These are phyloP conservation scores for Zygotorulaspora mrakii DNA, from an alignment of 1,139 yeast species.

Conservation along the genomic window DNA sequence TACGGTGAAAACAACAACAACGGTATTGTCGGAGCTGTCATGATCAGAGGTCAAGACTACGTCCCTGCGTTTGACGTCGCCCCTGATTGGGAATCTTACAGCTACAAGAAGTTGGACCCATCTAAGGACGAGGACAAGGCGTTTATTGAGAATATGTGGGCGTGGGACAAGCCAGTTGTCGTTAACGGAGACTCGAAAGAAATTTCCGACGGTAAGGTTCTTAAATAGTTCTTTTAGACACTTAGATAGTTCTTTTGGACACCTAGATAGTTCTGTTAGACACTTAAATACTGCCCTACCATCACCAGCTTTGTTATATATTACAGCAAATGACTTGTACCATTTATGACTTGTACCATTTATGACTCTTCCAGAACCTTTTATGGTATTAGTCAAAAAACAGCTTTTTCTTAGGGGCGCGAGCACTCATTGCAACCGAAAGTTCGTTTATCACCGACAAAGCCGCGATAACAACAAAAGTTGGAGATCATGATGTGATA, in stretches of 20 bases:
- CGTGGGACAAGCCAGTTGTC: constrained; percentile 77
- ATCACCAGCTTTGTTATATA: too few relatives aligned
- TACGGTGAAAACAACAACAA: constrained; percentile 98
- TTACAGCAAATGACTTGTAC: too few relatives aligned
- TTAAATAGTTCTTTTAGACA: constrained; percentile 56
- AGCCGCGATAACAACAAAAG: not conserved
- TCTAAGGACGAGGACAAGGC: constrained; percentile 64
- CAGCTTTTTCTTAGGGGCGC: not conserved
- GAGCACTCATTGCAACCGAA: not conserved
- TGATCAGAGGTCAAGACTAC: constrained; percentile 91
- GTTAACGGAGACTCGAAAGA: constrained; percentile 63
- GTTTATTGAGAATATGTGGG: constrained; percentile 71
- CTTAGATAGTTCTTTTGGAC: too few relatives aligned
- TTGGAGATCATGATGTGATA: not conserved
- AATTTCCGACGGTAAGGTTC: constrained; percentile 79
- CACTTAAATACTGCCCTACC: too few relatives aligned
- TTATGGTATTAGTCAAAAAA: not conserved
- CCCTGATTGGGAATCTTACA: constrained; percentile 96
- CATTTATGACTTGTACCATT: too few relatives aligned
- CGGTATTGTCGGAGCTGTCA: constrained; percentile 93
- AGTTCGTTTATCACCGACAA: not conserved
- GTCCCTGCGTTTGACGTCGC: constrained; percentile 96
- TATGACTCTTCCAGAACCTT: too few relatives aligned
- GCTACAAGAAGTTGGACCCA: constrained; percentile 63
- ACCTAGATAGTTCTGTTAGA: not conserved